Conservation (phyloP, 331 rosid species). For the Ulmus americana region DNA sequence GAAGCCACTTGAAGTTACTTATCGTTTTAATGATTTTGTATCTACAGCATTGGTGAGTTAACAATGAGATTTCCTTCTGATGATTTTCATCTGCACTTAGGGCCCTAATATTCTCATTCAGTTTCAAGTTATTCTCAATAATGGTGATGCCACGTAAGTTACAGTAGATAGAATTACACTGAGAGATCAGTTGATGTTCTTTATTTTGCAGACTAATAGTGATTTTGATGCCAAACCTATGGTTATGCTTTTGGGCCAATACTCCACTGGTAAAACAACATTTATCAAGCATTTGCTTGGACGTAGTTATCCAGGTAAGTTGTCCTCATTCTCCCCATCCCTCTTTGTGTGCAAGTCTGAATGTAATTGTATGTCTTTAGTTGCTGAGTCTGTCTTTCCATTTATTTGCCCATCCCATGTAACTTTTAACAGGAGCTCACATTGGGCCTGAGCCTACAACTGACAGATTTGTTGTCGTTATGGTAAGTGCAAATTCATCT, state of each 20-base stretch:
- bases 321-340: not conserved
- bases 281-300: constrained; percentile 82
- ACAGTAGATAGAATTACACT: not conserved
- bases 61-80: not conserved
- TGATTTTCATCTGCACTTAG: constrained; percentile 8
- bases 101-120: not conserved
- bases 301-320: constrained; percentile 78
- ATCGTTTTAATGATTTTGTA: constrained; percentile 70
- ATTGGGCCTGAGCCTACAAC: constrained; percentile 99
- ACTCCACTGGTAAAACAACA: constrained; percentile 89
- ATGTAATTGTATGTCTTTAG: not conserved
- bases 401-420: constrained; percentile 17
- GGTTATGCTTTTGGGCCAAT: constrained; percentile 97
- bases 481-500: constrained; percentile 46
- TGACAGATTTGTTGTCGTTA: constrained; percentile 91
- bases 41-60: constrained; percentile 72
- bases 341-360: not conserved
- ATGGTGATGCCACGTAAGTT: not conserved
- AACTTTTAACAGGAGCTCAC: constrained; percentile 65
- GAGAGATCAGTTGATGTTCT: constrained; percentile 8
- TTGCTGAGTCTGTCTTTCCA: not conserved
- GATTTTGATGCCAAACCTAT: constrained; percentile 92
- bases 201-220: constrained; percentile 51
- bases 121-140: not conserved
- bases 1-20: constrained; percentile 84